Evolutionary conservation across 2,329 filamentous ascomycete species (phyloP), one percentile per base, ranked within the genome.

Genomic region (Colletotrichum cereale): DNA sequence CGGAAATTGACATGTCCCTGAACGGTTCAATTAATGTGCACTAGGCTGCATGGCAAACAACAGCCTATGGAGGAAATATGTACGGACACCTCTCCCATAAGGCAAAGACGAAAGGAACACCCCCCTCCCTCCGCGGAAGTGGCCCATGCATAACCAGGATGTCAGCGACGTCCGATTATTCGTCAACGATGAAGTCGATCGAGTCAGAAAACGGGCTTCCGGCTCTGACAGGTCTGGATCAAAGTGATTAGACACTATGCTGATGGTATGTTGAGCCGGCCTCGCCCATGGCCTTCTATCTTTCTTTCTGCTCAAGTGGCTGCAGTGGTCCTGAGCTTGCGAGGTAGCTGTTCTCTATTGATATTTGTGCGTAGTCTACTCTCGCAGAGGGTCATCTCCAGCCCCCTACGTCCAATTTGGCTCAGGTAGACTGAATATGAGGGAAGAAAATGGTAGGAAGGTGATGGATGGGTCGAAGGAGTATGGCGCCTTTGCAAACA

Each of bases 181-280:
- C 50, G 61, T 72, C 62, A 60, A 69, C 58, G 44, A 52, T 16
- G 24, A 34, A 58, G 18, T 52, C 53, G 44, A 63, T 10, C 24
- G 52, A 63, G 26, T 62, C 53, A 53, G 31, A 38, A 68, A 60
- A 67, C 57, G 64, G 68, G 57, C 31, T 53, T 72, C 65, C 53
- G 69, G 52, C 66, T 64, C 38, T 55, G n/a, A 47, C 24, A 72
- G 60, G 58, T 48, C 66, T 60, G 47, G 38, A 44, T 34, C 34
- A 7, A 44, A n/a, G 57, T 38, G 36, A 53, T 34, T 26, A 56
- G 42, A 34, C 42, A 18, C 38, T 62, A 61, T 47, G 36, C 61
- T 52, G 61, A 47, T 70, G 69, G 75, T 77, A 79, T 75, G 74
- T 74, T 73, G 62, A 71, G 73, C 50, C 61, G 56, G 50, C 61